phyloP scores from a whole-genome alignment of 2,329 filamentous ascomycete genomes.

The Botrytis sinoallii region DNA sequence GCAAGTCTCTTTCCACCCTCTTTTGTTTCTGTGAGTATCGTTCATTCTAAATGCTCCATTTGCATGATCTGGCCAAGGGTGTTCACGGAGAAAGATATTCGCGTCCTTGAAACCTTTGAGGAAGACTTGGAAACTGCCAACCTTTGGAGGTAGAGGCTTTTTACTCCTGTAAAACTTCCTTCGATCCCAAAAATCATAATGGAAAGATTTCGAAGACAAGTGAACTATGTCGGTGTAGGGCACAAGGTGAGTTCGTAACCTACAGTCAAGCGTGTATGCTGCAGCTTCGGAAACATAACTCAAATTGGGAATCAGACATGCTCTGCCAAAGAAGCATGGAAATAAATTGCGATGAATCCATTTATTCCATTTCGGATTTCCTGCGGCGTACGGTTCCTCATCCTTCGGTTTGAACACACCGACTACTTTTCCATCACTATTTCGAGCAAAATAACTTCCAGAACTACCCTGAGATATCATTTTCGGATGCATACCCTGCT shows the following conservation, averaged over 20 bases:
- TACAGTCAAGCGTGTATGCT: constrained; percentile 89
- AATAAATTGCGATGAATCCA: constrained; percentile 99
- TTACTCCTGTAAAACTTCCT: constrained; percentile 83
- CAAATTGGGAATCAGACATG: constrained; percentile 92
- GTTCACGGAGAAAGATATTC: constrained; percentile 88
- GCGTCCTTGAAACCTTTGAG: constrained; percentile 96
- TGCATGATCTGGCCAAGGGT: constrained; percentile 90
- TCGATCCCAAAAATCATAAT: constrained; percentile 97
- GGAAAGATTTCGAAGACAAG: constrained; percentile 93
- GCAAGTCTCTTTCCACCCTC: constrained; percentile 79
- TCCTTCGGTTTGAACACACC: constrained; percentile 99
- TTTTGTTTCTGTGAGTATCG: constrained; percentile 64
- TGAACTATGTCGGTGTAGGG: constrained; percentile 95
- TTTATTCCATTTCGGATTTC: constrained; percentile 99
- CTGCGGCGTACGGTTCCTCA: constrained; percentile 94
- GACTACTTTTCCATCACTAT: constrained; percentile 87
- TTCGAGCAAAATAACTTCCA: constrained; percentile 95
- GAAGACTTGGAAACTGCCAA: constrained; percentile 96
- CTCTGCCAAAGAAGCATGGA: constrained; percentile 92
- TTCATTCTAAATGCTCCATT: constrained; percentile 64
- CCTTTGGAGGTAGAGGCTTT: constrained; percentile 82
- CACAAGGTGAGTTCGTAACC: constrained; percentile 86
- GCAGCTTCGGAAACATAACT: constrained; percentile 98
- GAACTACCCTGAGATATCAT: constrained; percentile 98
- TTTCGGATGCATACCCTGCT: constrained; percentile 85